A percentile compares a stretch with the other conserved stretches of the same genome.
Conservation (phyloP, 2,329 filamentous ascomycete genomes). For the Penicillium sp. region DNA sequence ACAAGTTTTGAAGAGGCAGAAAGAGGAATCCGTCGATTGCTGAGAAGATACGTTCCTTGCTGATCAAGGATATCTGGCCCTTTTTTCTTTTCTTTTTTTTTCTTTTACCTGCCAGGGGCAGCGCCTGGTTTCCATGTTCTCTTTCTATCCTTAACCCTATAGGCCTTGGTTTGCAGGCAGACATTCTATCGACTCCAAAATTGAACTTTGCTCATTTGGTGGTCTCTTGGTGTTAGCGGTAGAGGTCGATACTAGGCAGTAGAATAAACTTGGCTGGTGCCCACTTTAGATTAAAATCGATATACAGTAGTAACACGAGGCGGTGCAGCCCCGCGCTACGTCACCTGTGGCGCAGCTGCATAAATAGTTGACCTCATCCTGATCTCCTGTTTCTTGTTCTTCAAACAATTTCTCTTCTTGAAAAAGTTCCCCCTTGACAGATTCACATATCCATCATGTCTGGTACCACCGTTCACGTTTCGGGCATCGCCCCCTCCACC, state of each 20-base stretch:
- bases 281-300: background rate
- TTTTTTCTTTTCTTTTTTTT: background rate
- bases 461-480: constrained; percentile 74
- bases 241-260: background rate
- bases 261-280: background rate
- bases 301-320: constrained; percentile 1
- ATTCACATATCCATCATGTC: constrained; percentile 47
- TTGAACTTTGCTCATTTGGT: background rate
- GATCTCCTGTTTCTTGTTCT: constrained; percentile 1
- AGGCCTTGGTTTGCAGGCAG: background rate
- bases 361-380: constrained; percentile 19
- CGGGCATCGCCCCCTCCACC: constrained; percentile 80
- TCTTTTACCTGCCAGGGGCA: background rate
- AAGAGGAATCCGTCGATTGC: constrained; percentile 8
- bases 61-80: constrained; percentile 9
- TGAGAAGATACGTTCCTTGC: background rate
- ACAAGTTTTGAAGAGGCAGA: constrained; percentile 34
- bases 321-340: constrained; percentile 33
- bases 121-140: background rate
- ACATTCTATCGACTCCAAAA: background rate
- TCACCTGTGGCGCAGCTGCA: constrained; percentile 35
- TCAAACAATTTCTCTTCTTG: background rate
- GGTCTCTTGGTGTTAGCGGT: background rate
- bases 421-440: background rate
- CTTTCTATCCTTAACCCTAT: background rate